These are phyloP conservation scores for Moesziomyces sp. DNA, from an alignment of 1,284 basidiomycete genomes.

Conservation along the genomic window DNA sequence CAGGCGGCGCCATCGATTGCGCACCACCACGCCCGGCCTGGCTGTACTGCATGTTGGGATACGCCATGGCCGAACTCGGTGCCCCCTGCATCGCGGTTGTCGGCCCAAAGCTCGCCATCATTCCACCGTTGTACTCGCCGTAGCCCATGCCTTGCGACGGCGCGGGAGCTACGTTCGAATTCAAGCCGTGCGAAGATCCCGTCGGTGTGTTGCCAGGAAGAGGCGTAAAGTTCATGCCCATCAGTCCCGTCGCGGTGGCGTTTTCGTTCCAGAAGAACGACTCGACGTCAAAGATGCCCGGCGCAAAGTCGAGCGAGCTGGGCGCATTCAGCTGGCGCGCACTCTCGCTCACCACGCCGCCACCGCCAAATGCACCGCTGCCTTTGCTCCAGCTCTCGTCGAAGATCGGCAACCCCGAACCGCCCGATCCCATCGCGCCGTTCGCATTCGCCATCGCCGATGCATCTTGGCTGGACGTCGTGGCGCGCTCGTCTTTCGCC, in stretches of 20 bases:
- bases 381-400: slow-evolving; percentile 9
- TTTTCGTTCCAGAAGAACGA: slow-evolving; percentile 61
- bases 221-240: slow-evolving; percentile 24
- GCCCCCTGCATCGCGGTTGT: not conserved
- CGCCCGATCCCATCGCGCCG: not conserved
- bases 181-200: not conserved
- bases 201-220: not conserved
- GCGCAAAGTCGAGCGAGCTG: slow-evolving; percentile 23
- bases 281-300: slow-evolving; percentile 56
- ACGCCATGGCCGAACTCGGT: not conserved
- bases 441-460: not conserved
- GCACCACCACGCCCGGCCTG: not conserved
- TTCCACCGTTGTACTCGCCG: not conserved
- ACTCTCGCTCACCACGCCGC: not conserved
- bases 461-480: not conserved
- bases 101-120: not conserved
- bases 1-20: not conserved
- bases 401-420: not conserved
- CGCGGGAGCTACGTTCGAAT: not conserved
- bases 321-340: not conserved
- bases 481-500: not conserved
- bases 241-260: slow-evolving; percentile 21
- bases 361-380: not conserved
- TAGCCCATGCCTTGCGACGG: not conserved
- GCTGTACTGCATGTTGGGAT: not conserved